These are phyloP conservation scores for Simplicillium sp. DNA, from an alignment of 2,329 filamentous ascomycete species.

Conservation along the genomic window DNA sequence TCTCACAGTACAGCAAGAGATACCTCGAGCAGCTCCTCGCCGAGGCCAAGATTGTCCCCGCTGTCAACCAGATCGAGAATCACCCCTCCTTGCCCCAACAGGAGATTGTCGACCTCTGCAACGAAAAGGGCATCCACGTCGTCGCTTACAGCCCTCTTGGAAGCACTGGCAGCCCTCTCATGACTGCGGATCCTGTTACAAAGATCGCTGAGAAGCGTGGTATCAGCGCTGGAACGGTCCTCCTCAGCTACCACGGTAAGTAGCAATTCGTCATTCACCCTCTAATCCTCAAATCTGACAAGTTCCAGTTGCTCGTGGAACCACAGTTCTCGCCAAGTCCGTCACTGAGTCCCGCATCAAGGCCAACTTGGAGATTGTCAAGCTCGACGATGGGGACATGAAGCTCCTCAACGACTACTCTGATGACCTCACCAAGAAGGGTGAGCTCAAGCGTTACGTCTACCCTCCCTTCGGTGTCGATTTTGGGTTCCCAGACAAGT, in stretches of 20 bases:
- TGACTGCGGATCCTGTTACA: slow-evolving; percentile 52
- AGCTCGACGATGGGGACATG: slow-evolving; percentile 53
- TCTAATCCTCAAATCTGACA: slow-evolving; percentile 7
- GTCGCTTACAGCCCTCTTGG: slow-evolving; percentile 64
- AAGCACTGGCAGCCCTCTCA: slow-evolving; percentile 53
- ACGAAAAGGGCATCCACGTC: slow-evolving; percentile 58
- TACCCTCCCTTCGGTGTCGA: slow-evolving; percentile 60
- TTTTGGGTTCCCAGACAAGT: slow-evolving; percentile 66
- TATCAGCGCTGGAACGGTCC: slow-evolving; percentile 49
- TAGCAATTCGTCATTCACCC: slow-evolving; percentile 9
- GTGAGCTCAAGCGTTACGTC: slow-evolving; percentile 51
- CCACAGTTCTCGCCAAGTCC: slow-evolving; percentile 65
- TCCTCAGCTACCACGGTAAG: slow-evolving; percentile 66
- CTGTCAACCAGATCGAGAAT: slow-evolving; percentile 67
- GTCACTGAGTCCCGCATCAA: slow-evolving; percentile 60
- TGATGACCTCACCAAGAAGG: slow-evolving; percentile 34
- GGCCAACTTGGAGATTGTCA: slow-evolving; percentile 57
- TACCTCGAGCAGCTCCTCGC: slow-evolving; percentile 47
- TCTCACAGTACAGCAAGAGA: slow-evolving; percentile 35
- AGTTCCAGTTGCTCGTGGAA: slow-evolving; percentile 53
- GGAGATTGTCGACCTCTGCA: slow-evolving; percentile 61
- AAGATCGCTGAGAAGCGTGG: slow-evolving; percentile 56
- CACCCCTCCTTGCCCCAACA: slow-evolving; percentile 63
- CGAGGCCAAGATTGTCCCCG: slow-evolving; percentile 44
- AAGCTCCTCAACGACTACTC: slow-evolving; percentile 51